These are phyloP conservation scores for Barbarea vulgaris DNA, from an alignment of 345 rosid species.

Conservation along the genomic window DNA sequence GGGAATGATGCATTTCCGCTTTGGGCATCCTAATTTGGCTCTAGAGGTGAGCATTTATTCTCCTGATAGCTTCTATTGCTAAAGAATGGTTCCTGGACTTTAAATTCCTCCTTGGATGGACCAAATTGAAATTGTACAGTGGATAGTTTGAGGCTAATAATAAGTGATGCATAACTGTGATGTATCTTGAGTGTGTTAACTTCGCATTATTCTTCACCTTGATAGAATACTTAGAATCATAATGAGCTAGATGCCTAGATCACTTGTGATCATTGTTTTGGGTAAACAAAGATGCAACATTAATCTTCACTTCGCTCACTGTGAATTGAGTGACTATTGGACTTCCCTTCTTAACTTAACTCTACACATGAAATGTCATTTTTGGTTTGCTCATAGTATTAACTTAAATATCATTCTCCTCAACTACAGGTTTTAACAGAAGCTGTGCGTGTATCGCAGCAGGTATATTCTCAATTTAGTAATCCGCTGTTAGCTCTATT, in stretches of 20 bases:
- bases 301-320: neutral
- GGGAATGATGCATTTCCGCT: conserved; percentile 96
- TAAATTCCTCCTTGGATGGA: neutral
- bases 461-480: conserved; percentile 49
- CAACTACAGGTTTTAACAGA: conserved; percentile 80
- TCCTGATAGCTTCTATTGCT: conserved; percentile 6
- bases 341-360: conserved; percentile 16
- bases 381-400: conserved; percentile 26
- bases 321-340: conserved; percentile 2
- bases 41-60: conserved; percentile 65
- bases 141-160: conserved; percentile 23
- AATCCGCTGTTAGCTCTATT: conserved; percentile 9
- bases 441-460: conserved; percentile 86
- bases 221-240: neutral
- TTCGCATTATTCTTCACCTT: conserved; percentile 1
- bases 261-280: conserved; percentile 3
- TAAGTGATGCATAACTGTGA: conserved; percentile 13
- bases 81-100: conserved; percentile 2
- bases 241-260: neutral
- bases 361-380: neutral
- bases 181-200: conserved; percentile 14
- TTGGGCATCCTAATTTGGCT: conserved; percentile 96
- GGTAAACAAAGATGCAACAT: conserved; percentile 2
- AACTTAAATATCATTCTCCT: too few species aligned
- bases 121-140: conserved; percentile 12